Percentiles rank a stretch among this genome's conserved stretches.
These are phyloP conservation scores for Eucalyptus erythrocorys DNA, from an alignment of 345 rosid genomes.

Conservation along the genomic window DNA sequence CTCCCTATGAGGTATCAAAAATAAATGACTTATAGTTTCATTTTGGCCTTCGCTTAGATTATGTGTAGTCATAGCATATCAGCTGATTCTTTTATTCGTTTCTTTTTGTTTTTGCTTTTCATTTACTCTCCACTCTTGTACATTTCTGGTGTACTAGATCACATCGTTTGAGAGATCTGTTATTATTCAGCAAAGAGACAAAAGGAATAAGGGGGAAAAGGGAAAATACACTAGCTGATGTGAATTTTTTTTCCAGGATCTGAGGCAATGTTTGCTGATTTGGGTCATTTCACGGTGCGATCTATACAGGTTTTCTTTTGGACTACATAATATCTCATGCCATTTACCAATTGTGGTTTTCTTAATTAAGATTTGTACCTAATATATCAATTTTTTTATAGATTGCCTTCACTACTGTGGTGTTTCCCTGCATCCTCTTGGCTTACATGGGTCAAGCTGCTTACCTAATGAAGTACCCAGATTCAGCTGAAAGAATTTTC, in stretches of 20 bases:
- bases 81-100: not conserved
- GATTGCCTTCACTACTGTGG: conserved; percentile 78
- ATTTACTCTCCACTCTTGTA: not conserved
- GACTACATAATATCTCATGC: not conserved
- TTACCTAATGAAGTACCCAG: conserved; percentile 56
- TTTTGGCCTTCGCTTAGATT: not conserved
- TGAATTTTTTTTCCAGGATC: conserved; percentile 42
- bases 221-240: not conserved
- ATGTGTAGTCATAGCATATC: not conserved
- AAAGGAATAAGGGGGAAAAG: not conserved
- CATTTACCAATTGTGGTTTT: not conserved
- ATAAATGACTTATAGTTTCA: not conserved
- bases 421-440: conserved; percentile 91
- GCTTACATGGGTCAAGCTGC: conserved; percentile 99
- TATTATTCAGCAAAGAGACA: not conserved
- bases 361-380: not conserved
- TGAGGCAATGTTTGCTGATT: conserved; percentile 99
- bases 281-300: conserved; percentile 88
- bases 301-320: conserved; percentile 58
- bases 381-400: not conserved
- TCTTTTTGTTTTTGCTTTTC: not conserved
- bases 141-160: not conserved
- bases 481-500: conserved; percentile 53
- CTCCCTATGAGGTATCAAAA: not conserved
- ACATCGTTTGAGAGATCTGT: not conserved